Base-by-base conservation (phyloP, 768 basidiomycete species). In the Amanita phalloides region DNA sequence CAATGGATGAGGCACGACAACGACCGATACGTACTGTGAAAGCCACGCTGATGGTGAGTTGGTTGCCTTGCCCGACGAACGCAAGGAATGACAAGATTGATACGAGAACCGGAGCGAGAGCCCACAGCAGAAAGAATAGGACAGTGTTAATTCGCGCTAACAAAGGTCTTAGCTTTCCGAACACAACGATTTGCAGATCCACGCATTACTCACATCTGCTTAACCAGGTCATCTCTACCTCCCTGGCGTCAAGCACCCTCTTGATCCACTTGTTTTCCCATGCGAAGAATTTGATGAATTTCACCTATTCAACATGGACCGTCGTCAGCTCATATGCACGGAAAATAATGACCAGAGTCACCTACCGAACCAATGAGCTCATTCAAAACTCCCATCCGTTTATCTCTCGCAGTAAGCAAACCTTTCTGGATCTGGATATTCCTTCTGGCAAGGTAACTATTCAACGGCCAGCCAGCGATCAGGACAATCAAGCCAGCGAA, bases 271-370 rank as follows among this genome's bases (percentile, higher is more conserved):
- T 74, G 38, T 82, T 75, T 57, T 87, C 85, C 76, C 86, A 89
- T 1, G 86, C 86, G 55, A 89, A 89, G 71, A 89, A 87, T 64
- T 89, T 87, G 71, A 86, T 82, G 60, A 86, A 85, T 64, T 85
- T 85, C 51, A 32, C 32, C 32, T 32, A 32, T 32, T 32, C 10
- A 30, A 30, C 8, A 8, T 1, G 4, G 8, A 30, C 3, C 26
- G 17, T 25, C 28, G 8, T 30, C 28, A 30, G 28, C 28, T 7
- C 28, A 30, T 30, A 30, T 17, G 17, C 28, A 30, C 28, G 8
- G 2, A 8, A 9, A 30, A 1, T 1, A 84, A 68, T 30, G 6
- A 9, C 8, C 7, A 9, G 6, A 1, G 8, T 1, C 28, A 8
- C 28, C 1, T 32, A 32, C 32, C 32, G 32, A 32, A 11, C 32